A percentile compares a stretch with the other conserved stretches of the same genome.
These are phyloP conservation scores for Porcisia deanei DNA, from an alignment of 208 protist species.

Conservation along the genomic window DNA sequence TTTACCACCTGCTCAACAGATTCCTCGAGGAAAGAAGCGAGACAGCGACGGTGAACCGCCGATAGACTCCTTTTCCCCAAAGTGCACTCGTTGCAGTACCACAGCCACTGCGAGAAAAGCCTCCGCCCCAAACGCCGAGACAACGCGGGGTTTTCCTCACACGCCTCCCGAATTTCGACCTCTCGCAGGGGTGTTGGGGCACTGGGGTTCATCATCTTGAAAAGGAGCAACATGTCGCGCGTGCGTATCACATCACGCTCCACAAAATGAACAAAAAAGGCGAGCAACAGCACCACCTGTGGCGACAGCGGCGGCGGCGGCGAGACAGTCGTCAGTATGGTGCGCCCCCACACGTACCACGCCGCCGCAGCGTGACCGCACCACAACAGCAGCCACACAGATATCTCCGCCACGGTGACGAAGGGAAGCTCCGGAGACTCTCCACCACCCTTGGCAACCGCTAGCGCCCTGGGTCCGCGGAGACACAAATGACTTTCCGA, in stretches of 20 bases:
- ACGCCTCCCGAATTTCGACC: neutral
- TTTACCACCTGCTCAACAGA: neutral
- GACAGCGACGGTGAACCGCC: neutral
- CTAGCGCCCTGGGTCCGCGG: neutral
- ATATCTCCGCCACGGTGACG: conserved; percentile 5
- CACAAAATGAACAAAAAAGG: conserved; percentile 49
- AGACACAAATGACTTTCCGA: neutral
- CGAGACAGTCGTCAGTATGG: neutral
- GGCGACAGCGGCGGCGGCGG: conserved; percentile 1
- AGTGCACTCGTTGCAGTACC: conserved; percentile 13
- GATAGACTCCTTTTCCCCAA: neutral
- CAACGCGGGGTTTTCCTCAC: neutral
- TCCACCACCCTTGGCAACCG: neutral
- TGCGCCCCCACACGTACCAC: conserved; percentile 11
- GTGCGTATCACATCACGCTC: conserved; percentile 34
- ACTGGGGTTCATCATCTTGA: neutral
- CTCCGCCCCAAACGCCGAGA: neutral
- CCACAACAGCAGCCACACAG: conserved; percentile 11
- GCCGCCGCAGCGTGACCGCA: conserved; percentile 5
- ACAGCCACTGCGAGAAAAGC: conserved; percentile 9
- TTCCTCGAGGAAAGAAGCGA: neutral
- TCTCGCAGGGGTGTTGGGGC: neutral
- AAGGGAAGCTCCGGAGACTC: neutral
- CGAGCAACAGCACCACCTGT: conserved; percentile 35
- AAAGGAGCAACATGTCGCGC: conserved; percentile 43